Percentiles rank a stretch among this genome's conserved stretches.
Evolutionary conservation across 1,284 basidiomycete species (phyloP).

Genomic region (Xerocomus amazonicus): DNA sequence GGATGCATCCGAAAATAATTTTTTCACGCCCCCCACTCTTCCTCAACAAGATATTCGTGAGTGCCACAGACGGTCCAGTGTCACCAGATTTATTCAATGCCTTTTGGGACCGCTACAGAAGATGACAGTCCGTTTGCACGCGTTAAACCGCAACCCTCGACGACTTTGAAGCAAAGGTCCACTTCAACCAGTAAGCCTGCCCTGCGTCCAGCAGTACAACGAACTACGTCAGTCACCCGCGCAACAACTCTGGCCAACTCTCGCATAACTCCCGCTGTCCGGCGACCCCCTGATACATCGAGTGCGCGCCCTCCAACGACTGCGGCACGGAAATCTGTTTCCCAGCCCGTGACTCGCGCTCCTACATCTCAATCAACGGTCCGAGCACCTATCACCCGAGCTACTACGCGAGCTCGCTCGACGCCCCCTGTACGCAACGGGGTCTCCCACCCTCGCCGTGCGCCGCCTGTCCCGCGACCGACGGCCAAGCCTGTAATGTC

Average conservation of each 20-base stretch:
- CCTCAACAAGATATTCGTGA: slow-evolving; percentile 37
- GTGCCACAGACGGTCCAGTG: background rate
- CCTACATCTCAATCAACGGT: slow-evolving; percentile 25
- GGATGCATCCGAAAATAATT: slow-evolving; percentile 30
- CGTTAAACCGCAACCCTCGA: slow-evolving; percentile 7
- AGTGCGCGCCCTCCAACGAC: slow-evolving; percentile 8
- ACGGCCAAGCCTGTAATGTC: slow-evolving; percentile 10
- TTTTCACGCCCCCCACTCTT: slow-evolving; percentile 20
- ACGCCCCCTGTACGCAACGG: slow-evolving; percentile 13
- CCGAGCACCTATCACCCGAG: slow-evolving; percentile 14
- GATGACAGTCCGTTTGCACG: slow-evolving; percentile 30
- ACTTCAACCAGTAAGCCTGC: background rate
- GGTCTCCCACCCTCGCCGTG: slow-evolving; percentile 8
- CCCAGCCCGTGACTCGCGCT: slow-evolving; percentile 23
- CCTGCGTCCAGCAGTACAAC: slow-evolving; percentile 9
- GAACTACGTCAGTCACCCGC: slow-evolving; percentile 6
- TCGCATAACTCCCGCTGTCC: slow-evolving; percentile 9
- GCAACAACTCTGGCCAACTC: slow-evolving; percentile 2
- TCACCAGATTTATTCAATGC: background rate
- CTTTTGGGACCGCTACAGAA: slow-evolving; percentile 9
- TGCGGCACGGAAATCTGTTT: slow-evolving; percentile 6
- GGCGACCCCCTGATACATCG: slow-evolving; percentile 7
- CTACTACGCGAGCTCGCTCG: slow-evolving; percentile 19
- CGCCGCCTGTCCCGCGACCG: slow-evolving; percentile 7
- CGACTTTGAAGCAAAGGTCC: slow-evolving; percentile 3